These are phyloP conservation scores for Mortierella sp. DNA, from an alignment of 371 early-diverging fungal species.

Conservation along the genomic window DNA sequence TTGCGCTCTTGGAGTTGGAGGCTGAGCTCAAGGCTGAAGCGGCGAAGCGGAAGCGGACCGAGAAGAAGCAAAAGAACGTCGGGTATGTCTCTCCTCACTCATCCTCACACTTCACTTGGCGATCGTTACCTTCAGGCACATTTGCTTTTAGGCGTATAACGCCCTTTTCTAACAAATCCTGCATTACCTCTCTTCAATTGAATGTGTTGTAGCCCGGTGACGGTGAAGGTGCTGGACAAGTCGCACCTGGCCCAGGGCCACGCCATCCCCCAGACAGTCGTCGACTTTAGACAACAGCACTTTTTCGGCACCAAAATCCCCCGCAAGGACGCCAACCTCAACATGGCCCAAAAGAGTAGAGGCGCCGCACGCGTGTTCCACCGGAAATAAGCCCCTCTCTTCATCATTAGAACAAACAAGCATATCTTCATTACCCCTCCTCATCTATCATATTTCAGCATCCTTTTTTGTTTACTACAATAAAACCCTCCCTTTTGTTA, in stretches of 20 bases:
- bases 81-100: constrained; percentile 29
- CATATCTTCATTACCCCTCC: background rate
- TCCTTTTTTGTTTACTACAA: background rate
- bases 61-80: constrained; percentile 48
- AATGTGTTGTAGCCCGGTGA: constrained; percentile 37
- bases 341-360: constrained; percentile 27
- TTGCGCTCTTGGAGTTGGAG: constrained; percentile 52
- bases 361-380: constrained; percentile 46
- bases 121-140: background rate
- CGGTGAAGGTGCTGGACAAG: constrained; percentile 53
- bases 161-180: background rate
- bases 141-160: background rate
- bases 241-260: constrained; percentile 45
- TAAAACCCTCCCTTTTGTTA: background rate
- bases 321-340: constrained; percentile 48
- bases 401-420: background rate
- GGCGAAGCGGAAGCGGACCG: constrained; percentile 39
- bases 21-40: constrained; percentile 40
- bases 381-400: constrained; percentile 24
- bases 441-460: background rate
- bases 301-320: constrained; percentile 48
- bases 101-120: too few relatives aligned
- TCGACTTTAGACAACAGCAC: constrained; percentile 51
- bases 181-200: background rate
- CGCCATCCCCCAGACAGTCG: constrained; percentile 45